Conservation (phyloP, 2,329 filamentous ascomycete species). For the Chaetomium sp. region DNA sequence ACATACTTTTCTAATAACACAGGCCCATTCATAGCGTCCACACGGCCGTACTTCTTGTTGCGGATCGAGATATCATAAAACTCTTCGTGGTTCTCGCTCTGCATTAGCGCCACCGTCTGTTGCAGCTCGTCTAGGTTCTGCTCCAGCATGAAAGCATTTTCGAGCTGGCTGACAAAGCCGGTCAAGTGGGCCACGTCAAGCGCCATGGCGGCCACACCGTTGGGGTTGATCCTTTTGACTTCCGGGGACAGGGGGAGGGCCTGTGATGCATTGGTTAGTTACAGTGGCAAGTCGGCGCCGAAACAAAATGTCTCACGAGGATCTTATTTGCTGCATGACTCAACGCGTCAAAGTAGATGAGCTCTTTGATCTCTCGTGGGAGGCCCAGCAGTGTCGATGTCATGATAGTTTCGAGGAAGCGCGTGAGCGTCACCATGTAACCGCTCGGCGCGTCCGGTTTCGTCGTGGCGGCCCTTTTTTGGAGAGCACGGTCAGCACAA, state of each 20-base stretch:
- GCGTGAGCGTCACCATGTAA: constrained; percentile 92
- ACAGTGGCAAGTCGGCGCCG: not conserved
- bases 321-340: constrained; percentile 86
- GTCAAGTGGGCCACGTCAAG: constrained; percentile 79
- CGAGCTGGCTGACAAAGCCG: constrained; percentile 78
- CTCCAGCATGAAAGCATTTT: constrained; percentile 75
- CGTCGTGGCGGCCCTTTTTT: constrained; percentile 44
- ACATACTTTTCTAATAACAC: constrained; percentile 82
- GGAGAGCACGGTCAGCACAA: not conserved
- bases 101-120: constrained; percentile 85
- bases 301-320: constrained; percentile 42
- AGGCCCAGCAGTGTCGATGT: constrained; percentile 85
- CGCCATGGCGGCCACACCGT: constrained; percentile 73
- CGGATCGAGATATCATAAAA: constrained; percentile 88
- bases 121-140: constrained; percentile 89
- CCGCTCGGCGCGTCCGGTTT: constrained; percentile 69
- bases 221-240: constrained; percentile 80
- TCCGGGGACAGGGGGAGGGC: constrained; percentile 69
- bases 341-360: constrained; percentile 95
- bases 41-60: constrained; percentile 89
- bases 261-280: constrained; percentile 30
- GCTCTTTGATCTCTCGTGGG: constrained; percentile 92
- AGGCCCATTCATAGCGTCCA: constrained; percentile 85
- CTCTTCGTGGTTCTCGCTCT: constrained; percentile 85
- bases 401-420: constrained; percentile 94